phyloP scores from a whole-genome alignment of 2,329 filamentous ascomycete genomes.

The Colletotrichum tanaceti region DNA sequence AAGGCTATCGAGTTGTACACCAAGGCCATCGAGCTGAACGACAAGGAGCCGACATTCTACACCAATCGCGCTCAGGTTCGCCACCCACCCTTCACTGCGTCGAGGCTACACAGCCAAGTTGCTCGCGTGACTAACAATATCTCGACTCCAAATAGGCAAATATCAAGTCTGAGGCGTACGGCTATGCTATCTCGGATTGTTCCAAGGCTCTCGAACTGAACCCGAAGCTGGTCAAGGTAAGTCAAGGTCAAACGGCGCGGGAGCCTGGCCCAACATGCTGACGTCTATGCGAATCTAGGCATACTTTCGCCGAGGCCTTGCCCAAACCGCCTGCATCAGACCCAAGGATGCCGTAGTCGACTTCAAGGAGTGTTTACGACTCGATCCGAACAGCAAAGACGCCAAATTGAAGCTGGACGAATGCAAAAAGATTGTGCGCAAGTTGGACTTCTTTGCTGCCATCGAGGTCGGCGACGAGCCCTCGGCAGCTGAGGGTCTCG shows the following conservation, averaged over 20 bases:
- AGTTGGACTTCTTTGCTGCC: slow-evolving; percentile 91
- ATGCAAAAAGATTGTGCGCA: slow-evolving; percentile 93
- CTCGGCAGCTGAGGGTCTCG: slow-evolving; percentile 89
- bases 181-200: slow-evolving; percentile 91
- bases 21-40: slow-evolving; percentile 86
- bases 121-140: slow-evolving; percentile 61
- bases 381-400: slow-evolving; percentile 89
- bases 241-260: slow-evolving; percentile 37
- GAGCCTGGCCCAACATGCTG: slow-evolving; percentile 25
- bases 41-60: slow-evolving; percentile 88
- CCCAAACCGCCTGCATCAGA: slow-evolving; percentile 89
- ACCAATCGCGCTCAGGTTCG: slow-evolving; percentile 92
- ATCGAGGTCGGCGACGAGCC: slow-evolving; percentile 94
- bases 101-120: slow-evolving; percentile 24
- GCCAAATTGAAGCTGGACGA: slow-evolving; percentile 91
- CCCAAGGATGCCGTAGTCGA: slow-evolving; percentile 90
- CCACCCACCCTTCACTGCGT: slow-evolving; percentile 22
- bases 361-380: slow-evolving; percentile 89
- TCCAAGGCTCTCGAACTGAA: slow-evolving; percentile 92
- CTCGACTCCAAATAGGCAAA: slow-evolving; percentile 71
- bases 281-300: slow-evolving; percentile 65
- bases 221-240: slow-evolving; percentile 86
- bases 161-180: slow-evolving; percentile 95
- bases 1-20: slow-evolving; percentile 85
- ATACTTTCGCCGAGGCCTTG: slow-evolving; percentile 92